Evolutionary conservation across 1,284 basidiomycete genomes (phyloP), one percentile per base, ranked within the genome.

Genomic region (Tremellales sp.): DNA sequence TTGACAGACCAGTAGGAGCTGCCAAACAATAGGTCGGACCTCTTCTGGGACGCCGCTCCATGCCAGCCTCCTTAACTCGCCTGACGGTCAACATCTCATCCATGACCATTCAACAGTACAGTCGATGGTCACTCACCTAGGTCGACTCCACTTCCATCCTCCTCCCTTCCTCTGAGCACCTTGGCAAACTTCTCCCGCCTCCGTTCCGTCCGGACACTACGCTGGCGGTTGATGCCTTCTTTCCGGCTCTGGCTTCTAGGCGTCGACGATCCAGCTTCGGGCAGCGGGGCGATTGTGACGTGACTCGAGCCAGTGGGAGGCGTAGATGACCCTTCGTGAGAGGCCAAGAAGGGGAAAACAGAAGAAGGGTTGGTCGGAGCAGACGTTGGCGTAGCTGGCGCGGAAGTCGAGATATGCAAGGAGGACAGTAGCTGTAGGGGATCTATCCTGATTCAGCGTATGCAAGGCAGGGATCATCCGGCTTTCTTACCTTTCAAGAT

Each of bases 21-120:
- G 91, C 96, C 96, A 99, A 12, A 87, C 88, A 62, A 96, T 81
- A 0, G 93, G 89, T 36, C 96, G 81, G 21, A 99, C 78, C 62
- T 92, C 88, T 43, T 76, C 71, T 1, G 96, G 94, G 17, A 97
- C 86, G 15, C 96, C 96, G 43, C 86, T 86, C 94, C 94, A 99
- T n/a, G 92, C 86, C 26, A 97, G 80, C 61, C 89, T 87, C 40
- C 91, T 81, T 52, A 98, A 78, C 68, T 89, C 85, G 19, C 82
- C 87, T 89, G 61, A n/a, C 21, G 19, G 12, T 42, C 45, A 15
- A 46, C 48, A 13, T 48, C 33, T 36, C 4, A 43, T 27, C 29
- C 22, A 39, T 31, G 40, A 8, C 19, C 22, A 45, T 31, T 2
- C 36, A 22, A n/a, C n/a, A n/a, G n/a, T n/a, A n/a, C n/a, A n/a